A percentile compares a stretch with the other conserved stretches of the same genome.
phyloP scores from a whole-genome alignment of 768 basidiomycete genomes.

The Hericium coralloides region DNA sequence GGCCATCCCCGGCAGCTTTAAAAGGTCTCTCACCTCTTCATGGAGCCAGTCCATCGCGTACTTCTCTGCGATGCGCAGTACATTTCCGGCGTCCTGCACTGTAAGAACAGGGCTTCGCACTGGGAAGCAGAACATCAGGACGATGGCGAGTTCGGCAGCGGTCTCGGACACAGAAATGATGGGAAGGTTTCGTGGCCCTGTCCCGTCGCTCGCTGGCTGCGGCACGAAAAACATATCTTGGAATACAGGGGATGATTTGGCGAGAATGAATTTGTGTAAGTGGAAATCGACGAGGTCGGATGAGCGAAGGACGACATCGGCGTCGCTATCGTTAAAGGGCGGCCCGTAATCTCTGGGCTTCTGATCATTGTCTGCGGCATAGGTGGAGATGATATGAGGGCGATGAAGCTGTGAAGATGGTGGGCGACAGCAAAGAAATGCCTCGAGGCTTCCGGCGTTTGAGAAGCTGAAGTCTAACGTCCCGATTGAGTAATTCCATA shows the following conservation, averaged over 20 bases:
- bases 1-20: neutral
- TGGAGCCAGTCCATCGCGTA: neutral
- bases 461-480: neutral
- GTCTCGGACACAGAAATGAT: neutral
- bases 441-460: neutral
- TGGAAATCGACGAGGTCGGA: constrained; percentile 7
- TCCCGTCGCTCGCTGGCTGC: neutral
- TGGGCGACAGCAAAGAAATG: neutral
- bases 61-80: neutral
- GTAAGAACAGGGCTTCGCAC: neutral
- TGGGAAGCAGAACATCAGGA: neutral
- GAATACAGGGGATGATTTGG: constrained; percentile 10
- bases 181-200: neutral
- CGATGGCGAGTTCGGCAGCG: neutral
- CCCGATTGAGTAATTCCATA: neutral
- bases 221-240: neutral
- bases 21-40: constrained; percentile 1
- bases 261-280: constrained; percentile 9
- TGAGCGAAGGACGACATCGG: constrained; percentile 11
- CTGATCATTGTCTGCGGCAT: neutral
- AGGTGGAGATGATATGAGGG: neutral
- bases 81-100: neutral
- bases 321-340: constrained; percentile 9
- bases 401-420: neutral
- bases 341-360: neutral